Percentiles rank a stretch among this genome's conserved stretches.
These are phyloP conservation scores for Zangia roseola DNA, from an alignment of 768 basidiomycete species.

Conservation along the genomic window DNA sequence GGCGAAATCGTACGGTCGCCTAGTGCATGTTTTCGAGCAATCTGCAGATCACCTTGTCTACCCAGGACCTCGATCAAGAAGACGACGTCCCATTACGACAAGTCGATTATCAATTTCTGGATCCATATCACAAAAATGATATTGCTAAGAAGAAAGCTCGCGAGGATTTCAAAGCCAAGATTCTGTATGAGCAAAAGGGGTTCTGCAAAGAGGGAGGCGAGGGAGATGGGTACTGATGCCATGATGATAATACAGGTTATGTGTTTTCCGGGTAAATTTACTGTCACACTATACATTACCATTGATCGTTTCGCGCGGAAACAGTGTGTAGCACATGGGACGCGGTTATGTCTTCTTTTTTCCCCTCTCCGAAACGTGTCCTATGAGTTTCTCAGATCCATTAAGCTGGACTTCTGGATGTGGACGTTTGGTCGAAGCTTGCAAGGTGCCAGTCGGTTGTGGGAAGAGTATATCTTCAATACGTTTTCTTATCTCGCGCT, in stretches of 20 bases:
- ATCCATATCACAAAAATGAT: conserved; percentile 71
- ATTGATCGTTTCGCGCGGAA: neutral
- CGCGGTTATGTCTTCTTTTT: conserved; percentile 49
- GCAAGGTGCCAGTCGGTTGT: conserved; percentile 37
- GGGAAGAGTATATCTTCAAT: conserved; percentile 73
- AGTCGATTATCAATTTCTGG: conserved; percentile 69
- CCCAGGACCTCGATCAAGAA: conserved; percentile 88
- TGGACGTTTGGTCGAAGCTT: conserved; percentile 32
- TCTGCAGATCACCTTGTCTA: conserved; percentile 5
- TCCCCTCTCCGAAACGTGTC: conserved; percentile 52
- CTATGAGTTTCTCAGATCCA: conserved; percentile 44
- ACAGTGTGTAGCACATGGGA: conserved; percentile 20
- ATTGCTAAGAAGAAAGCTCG: conserved; percentile 70
- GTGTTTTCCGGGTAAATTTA: conserved; percentile 1
- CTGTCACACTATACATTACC: no score
- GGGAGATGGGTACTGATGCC: conserved; percentile 83
- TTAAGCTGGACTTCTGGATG: conserved; percentile 41
- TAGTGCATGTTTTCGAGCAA: conserved; percentile 1
- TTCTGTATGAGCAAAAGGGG: conserved; percentile 81
- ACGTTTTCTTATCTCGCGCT: conserved; percentile 73
- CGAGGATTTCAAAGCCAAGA: conserved; percentile 81
- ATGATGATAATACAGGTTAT: conserved; percentile 9
- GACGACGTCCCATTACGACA: conserved; percentile 80
- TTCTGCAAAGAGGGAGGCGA: conserved; percentile 96
- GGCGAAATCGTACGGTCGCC: conserved; percentile 85